Conservation (phyloP, 2,329 filamentous ascomycete species). For the Myriangium duriaei region DNA sequence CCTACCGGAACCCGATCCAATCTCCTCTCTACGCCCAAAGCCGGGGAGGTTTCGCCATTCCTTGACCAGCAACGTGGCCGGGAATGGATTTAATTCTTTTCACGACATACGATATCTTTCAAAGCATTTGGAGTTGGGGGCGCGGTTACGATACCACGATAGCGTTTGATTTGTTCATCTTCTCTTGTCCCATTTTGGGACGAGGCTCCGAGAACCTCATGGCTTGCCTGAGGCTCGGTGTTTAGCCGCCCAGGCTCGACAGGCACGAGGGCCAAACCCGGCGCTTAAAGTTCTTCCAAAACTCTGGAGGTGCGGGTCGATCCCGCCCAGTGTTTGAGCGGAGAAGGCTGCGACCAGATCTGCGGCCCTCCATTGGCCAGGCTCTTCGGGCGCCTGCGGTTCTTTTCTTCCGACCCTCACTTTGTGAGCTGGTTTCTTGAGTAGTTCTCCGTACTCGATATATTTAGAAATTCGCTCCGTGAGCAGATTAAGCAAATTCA, state of each 20-base stretch:
- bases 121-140: not conserved
- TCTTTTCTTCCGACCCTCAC: too few species aligned
- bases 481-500: too few species aligned
- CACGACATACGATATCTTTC: not conserved
- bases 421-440: too few species aligned
- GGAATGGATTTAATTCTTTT: conserved; percentile 7
- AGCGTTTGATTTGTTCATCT: too few species aligned
- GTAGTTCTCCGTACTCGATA: too few species aligned
- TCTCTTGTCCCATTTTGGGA: too few species aligned
- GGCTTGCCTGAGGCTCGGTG: too few species aligned
- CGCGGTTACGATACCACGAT: not conserved
- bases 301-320: not conserved
- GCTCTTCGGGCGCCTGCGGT: too few species aligned
- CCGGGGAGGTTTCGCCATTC: conserved; percentile 7
- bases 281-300: not conserved
- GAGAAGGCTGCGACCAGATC: not conserved
- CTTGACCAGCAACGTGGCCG: conserved; percentile 5
- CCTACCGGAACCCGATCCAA: not conserved
- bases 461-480: too few species aligned
- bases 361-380: too few species aligned
- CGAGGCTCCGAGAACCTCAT: too few species aligned
- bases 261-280: not conserved
- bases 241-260: too few species aligned
- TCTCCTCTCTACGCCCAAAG: not conserved
- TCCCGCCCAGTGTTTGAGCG: not conserved